Evolutionary conservation across 345 rosid genomes (phyloP), one percentile per base, ranked within the genome.

Genomic region (Aquilaria sinensis): DNA sequence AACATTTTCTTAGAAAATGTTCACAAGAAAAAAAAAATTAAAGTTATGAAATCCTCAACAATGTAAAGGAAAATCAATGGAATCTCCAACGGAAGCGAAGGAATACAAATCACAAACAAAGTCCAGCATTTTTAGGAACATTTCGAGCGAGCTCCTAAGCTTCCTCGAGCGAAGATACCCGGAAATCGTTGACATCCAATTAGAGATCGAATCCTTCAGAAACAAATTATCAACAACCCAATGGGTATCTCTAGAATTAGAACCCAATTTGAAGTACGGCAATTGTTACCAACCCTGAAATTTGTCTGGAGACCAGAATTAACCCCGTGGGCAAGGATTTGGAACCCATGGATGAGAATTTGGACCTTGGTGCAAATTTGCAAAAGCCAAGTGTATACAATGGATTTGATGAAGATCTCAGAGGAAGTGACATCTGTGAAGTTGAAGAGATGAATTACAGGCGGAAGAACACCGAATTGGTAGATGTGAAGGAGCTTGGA

Each of bases 151-250:
- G 29, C 70, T 67, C 59, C 43, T 75, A 6, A 80, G 83, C 67
- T 83, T 80, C 45, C 77, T 80, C 54, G 69, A 73, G 56, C 29
- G 62, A 53, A 80, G 72, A 69, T 85, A 93, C 41, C 92, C 87
- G 10, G 94, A 81, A 66, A 93, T 80, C 90, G 90, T 84, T 6
- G 96, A 85, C 53, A 84, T 86, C 96, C 97, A 93, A 23, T 23
- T 23, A 1, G 98, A 85, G 55, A 90, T 79, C n/a, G 70, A 87
- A 63, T 93, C 98, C 70, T 85, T 84, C 1, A 67, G 59, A 67
- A 73, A 70, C 67, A 80, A 67, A 8, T 86, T 84, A 51, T 88
- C 83, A 65, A 93, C 90, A 52, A 83, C 82, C 37, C 78, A 80
- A 69, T 82, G 73, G 15, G 92, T 83, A 51, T 86, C 85, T 9